Evolutionary conservation across 2,329 filamentous ascomycete species (phyloP).

Genomic region (Eurotiales sp.): DNA sequence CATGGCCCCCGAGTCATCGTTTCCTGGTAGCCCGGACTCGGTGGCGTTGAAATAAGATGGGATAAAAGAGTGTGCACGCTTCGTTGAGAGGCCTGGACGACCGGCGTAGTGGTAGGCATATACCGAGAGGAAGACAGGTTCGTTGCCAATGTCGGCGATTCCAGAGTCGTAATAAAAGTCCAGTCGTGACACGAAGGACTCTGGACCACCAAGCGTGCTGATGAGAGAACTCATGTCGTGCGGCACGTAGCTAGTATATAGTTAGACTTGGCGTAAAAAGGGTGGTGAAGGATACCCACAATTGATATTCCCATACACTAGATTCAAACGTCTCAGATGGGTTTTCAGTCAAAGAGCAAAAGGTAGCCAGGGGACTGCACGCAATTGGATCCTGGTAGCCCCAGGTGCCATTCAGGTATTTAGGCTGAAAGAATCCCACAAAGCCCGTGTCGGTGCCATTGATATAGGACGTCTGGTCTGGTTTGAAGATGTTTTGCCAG

Average conservation of each 20-base stretch:
- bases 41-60: slow-evolving; percentile 58
- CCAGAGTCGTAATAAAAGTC: slow-evolving; percentile 62
- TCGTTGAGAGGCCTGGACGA: slow-evolving; percentile 49
- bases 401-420: slow-evolving; percentile 66
- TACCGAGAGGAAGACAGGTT: slow-evolving; percentile 59
- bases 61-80: slow-evolving; percentile 60
- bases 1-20: slow-evolving; percentile 67
- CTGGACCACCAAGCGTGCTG: slow-evolving; percentile 55
- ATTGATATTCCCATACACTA: slow-evolving; percentile 31
- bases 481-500: slow-evolving; percentile 67
- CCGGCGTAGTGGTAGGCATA: slow-evolving; percentile 67
- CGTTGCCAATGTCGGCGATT: slow-evolving; percentile 64
- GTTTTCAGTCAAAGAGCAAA: slow-evolving; percentile 27
- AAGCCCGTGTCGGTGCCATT: slow-evolving; percentile 63
- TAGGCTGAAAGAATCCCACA: slow-evolving; percentile 68
- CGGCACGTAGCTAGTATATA: slow-evolving; percentile 51
- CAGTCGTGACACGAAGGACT: slow-evolving; percentile 56
- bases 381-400: slow-evolving; percentile 58
- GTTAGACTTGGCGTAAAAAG: slow-evolving; percentile 28
- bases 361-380: slow-evolving; percentile 24
- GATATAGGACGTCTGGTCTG: slow-evolving; percentile 55
- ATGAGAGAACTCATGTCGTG: slow-evolving; percentile 52
- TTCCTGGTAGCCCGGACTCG: slow-evolving; percentile 59
- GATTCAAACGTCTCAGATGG: slow-evolving; percentile 31
- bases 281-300: slow-evolving; percentile 37